Base-by-base conservation (phyloP, 1,284 basidiomycete species). In the Apiotrichum domesticum region DNA sequence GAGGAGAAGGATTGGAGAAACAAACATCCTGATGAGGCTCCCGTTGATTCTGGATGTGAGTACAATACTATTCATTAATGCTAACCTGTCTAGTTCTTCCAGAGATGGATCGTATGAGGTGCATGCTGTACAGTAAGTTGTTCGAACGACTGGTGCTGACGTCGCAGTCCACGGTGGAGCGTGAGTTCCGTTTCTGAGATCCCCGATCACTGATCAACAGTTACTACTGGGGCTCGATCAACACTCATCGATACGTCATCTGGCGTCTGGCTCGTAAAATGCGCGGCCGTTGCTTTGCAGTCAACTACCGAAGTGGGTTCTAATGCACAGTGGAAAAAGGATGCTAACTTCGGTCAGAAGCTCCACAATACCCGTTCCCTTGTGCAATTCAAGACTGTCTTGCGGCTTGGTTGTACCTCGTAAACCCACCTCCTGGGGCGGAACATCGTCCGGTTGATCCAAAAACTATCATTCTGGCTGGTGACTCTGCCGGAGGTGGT, bases 291-390 rank as follows among this genome's bases (percentile, higher is more conserved):
- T 87, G 89, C 10, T 89, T 95, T 66, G 90, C 91, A 42, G 83
- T 95, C 61, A 90, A 92, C 67, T 96, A 96, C 72, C 83, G 92
- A 43, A 72, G 73, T 74, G 47, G 41, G 70, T 52, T 32, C 2
- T 13, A 9, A 8, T 13, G 37, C 21, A 2, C 13, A 13, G 52
- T 57, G 32, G 52, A 45, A 37, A 35, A 34, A 9, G 35, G 37
- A 8, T 39, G 37, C 8, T n/a, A 4, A 21, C 21, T 21, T 21
- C 21, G 21, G 21, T 4, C 55, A 76, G 73, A 83, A 43, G 85
- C 93, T 10, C 93, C 93, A 0, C 92, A 96, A 75, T 96, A 94
- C 65, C 95, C 95, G 0, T 98, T 97, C 76, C 95, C 95, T 0
- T 98, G 95, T 66, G 91, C 88, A 0, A 77, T 98, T 13, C 90